Evolutionary conservation across 2,329 filamentous ascomycete genomes (phyloP).

Genomic region (Didymella sp.): DNA sequence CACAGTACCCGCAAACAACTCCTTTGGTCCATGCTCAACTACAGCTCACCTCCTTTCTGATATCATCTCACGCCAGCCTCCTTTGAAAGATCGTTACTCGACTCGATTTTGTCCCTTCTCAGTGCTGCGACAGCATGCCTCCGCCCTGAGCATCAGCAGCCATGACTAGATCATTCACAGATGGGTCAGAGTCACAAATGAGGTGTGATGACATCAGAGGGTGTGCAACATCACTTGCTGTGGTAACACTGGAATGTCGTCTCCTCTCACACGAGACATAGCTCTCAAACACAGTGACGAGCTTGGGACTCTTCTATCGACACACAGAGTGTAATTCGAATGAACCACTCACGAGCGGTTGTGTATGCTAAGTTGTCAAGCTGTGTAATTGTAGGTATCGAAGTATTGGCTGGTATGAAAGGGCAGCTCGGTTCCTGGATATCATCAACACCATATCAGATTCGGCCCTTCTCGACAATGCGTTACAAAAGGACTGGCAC

Average conservation of each 20-base stretch:
- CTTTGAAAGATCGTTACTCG: background rate
- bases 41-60: conserved; percentile 3
- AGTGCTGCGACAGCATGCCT: background rate
- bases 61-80: conserved; percentile 5
- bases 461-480: conserved; percentile 1
- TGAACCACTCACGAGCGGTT: too few relatives aligned
- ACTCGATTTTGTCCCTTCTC: background rate
- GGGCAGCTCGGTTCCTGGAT: background rate
- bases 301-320: background rate
- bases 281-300: background rate
- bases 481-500: background rate
- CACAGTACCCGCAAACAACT: background rate
- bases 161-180: too few relatives aligned
- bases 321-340: too few relatives aligned
- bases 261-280: background rate
- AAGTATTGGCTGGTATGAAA: background rate
- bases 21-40: conserved; percentile 3
- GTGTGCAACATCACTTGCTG: background rate
- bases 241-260: conserved; percentile 4
- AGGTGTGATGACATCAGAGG: background rate
- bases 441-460: background rate
- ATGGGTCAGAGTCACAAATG: background rate
- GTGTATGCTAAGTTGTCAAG: background rate
- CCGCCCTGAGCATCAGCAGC: background rate
- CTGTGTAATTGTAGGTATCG: background rate